Conservation (phyloP, 2,329 filamentous ascomycete genomes). For the Phyllosticta citrichinensis region DNA sequence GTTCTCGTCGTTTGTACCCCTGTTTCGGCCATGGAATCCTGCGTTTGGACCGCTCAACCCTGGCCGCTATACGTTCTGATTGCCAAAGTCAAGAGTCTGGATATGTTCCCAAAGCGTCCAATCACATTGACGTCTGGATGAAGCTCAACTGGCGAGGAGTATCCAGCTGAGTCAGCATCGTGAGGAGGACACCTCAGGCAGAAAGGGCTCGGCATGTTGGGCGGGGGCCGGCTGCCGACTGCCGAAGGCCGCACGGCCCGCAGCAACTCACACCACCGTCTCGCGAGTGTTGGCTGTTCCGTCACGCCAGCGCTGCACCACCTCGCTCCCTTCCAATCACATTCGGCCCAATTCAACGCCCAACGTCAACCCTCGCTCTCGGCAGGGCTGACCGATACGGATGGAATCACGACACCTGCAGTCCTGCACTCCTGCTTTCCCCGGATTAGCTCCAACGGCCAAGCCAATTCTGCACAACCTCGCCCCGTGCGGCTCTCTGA, state of each 20-base stretch:
- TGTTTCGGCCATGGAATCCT: not conserved
- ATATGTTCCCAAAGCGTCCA: not conserved
- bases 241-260: not conserved
- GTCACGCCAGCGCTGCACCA: slow-evolving; percentile 7
- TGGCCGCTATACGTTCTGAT: not conserved
- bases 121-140: not conserved
- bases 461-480: not conserved
- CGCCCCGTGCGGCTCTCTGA: not conserved
- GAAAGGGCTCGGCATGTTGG: not conserved
- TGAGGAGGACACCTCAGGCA: not conserved
- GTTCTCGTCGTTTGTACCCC: not conserved
- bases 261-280: not conserved
- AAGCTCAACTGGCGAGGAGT: not conserved
- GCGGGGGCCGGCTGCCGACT: not conserved
- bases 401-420: not conserved
- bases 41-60: not conserved
- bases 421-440: not conserved
- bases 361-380: not conserved
- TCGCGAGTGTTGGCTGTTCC: not conserved
- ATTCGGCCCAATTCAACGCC: not conserved
- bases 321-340: not conserved
- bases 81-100: not conserved
- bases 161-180: not conserved
- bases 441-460: not conserved
- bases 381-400: not conserved